Evolutionary conservation across 208 protist species (phyloP), one percentile per base, ranked within the genome.

Genomic region (Trypanosomatidae sp.): DNA sequence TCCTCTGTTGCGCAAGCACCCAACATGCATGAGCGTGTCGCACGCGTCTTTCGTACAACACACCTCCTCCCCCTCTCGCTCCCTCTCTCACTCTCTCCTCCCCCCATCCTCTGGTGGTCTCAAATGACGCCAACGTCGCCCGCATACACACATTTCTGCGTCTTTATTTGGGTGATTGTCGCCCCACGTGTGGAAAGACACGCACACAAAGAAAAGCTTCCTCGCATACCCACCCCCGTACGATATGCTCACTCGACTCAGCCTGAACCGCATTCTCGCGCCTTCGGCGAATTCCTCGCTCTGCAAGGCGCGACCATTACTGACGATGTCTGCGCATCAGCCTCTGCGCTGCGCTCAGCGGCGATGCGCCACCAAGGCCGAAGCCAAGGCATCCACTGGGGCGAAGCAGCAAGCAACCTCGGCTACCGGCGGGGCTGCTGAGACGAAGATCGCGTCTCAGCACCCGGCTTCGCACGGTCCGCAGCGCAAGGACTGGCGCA

Each of bases 401-500:
- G 73, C 70, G 33, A 69, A 87, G 64, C 39, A 67, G 46, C 66
- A 82, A 41, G 77, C 80, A 5, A 68, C 67, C 0, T 79, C 70
- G 28, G 71, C 77, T 0, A 64, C 72, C 15, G 65, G 77, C 62
- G 74, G 73, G 28, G 65, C 66, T 41, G 74, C 66, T 0, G 60
- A 72, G 67, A 76, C 67, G 50, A 80, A 85, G 47, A 60, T 71
- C 9, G 56, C 64, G 6, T 39, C 70, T 69, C 74, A 52, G 2
- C 71, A 62, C 10, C 36, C 81, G 1, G 30, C 10, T 15, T 71
- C 73, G 28, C 77, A 74, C 50, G 72, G 77, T 0, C 84, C 83
- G 43, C 76, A 91, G 53, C 86, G 88, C 44, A 92, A 92, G 68
- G 88, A 93, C 73, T 92, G 91, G 88, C 86, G 91, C 62, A 90